Percentiles rank a stretch among this genome's conserved stretches.
phyloP scores from a whole-genome alignment of 805 yeast species.

The Metschnikowia corniflorae region DNA sequence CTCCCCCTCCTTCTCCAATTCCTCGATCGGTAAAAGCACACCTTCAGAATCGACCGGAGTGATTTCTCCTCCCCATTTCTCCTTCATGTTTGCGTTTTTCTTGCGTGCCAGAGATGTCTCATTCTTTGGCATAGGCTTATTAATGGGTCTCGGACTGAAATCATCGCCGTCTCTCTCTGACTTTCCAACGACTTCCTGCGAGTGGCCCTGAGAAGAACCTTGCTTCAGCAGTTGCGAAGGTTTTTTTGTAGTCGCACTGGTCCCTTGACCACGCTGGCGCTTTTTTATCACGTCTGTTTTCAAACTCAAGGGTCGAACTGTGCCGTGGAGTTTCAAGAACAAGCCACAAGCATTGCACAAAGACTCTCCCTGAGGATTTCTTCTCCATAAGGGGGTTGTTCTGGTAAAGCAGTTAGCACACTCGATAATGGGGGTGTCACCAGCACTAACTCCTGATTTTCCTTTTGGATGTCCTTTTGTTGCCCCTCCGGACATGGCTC shows the following conservation, averaged over 20 bases:
- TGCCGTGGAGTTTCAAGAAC: conserved; percentile 79
- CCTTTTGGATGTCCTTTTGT: conserved; percentile 1
- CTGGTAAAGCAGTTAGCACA: conserved; percentile 91
- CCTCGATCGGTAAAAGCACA: conserved; percentile 11
- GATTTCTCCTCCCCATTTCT: neutral
- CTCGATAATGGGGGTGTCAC: conserved; percentile 17
- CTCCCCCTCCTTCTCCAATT: conserved; percentile 15
- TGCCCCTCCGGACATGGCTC: too few relatives aligned
- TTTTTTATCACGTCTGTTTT: conserved; percentile 92
- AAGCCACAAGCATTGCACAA: conserved; percentile 71
- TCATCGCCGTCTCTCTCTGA: conserved; percentile 45
- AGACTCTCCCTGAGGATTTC: conserved; percentile 89
- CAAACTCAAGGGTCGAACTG: conserved; percentile 83
- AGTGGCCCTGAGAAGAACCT: neutral
- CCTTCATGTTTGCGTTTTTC: conserved; percentile 1
- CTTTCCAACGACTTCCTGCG: conserved; percentile 1
- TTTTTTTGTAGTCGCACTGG: conserved; percentile 8
- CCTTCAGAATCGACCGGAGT: conserved; percentile 5
- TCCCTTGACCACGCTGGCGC: conserved; percentile 58
- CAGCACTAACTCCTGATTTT: neutral
- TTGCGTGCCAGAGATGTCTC: too few relatives aligned
- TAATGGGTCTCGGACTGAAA: conserved; percentile 43
- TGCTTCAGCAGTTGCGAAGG: conserved; percentile 4
- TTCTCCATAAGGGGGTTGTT: conserved; percentile 93
- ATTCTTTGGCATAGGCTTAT: too few relatives aligned